Evolutionary conservation across 257 asterid species (phyloP), one percentile per base, ranked within the genome.

Genomic region (Scutellaria minor): DNA sequence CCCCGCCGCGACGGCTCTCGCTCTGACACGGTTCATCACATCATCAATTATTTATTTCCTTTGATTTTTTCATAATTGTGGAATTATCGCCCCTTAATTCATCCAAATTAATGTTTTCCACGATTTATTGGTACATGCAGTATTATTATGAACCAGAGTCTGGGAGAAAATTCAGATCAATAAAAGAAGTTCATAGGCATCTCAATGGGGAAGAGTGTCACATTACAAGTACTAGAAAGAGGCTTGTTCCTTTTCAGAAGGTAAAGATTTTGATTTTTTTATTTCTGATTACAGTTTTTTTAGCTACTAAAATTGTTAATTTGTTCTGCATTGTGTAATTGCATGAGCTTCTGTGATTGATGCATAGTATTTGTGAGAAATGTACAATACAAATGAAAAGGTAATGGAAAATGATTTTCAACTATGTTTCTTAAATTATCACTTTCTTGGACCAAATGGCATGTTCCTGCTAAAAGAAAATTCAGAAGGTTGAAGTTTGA

Each of bases 141-240:
- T 93, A 90, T 75, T 93, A 86, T 68, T 83, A 63, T 72, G 98
- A 93, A 74, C 92, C 96, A 12, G 90, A 82, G 52, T 90, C 95
- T 4, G 89, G 98, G 5, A 77, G 39, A 58, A 86, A 84, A 72
- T 93, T 87, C 81, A 87, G 96, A 71, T 93, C 98, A 2, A 46
- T 78, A 6, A 78, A 14, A 55, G 90, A 83, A 47, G 85, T 90
- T 27, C 64, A 80, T 68, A 80, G 86, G 53, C 68, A 88, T 73
- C 66, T 93, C 47, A 87, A 73, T 20, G 90, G 93, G 39, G 85
- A 76, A 68, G 76, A 35, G 15, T 68, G 41, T 60, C 35, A 64
- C 48, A 44, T 48, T 15, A 73, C 15, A 58, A 50, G 64, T 7
- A 63, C 39, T 5, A 64, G 12, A 6, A 56, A 14, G 40, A 61